Evolutionary conservation across 495 filamentous ascomycete genomes (phyloP).

Genomic region (Annulohypoxylon stygium): DNA sequence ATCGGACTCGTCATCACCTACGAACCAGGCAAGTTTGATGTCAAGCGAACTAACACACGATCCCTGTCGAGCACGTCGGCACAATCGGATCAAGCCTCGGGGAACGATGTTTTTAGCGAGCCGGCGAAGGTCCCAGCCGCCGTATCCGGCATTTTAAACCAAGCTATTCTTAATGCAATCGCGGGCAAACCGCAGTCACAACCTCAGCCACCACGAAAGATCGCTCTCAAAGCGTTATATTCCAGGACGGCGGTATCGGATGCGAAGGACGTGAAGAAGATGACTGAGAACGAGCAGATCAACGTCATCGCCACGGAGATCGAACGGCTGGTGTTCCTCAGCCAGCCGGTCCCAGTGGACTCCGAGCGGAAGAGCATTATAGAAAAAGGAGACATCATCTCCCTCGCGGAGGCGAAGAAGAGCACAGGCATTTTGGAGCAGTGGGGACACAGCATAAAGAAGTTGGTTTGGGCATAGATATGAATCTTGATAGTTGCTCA

Average conservation of each 20-base stretch:
- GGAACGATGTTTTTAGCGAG: slow-evolving; percentile 27
- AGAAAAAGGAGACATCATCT: slow-evolving; percentile 82
- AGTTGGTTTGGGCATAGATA: slow-evolving; percentile 82
- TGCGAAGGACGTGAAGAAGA: slow-evolving; percentile 54
- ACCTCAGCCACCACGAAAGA: slow-evolving; percentile 48
- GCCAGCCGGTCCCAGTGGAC: slow-evolving; percentile 53
- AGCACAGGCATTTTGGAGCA: slow-evolving; percentile 89
- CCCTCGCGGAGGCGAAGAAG: slow-evolving; percentile 84
- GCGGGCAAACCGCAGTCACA: slow-evolving; percentile 45
- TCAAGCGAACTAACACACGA: slow-evolving; percentile 85
- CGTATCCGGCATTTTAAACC: slow-evolving; percentile 35
- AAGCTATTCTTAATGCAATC: slow-evolving; percentile 46
- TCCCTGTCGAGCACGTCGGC: slow-evolving; percentile 73
- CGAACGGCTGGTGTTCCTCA: slow-evolving; percentile 57
- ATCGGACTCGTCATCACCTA: slow-evolving; percentile 86
- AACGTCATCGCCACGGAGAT: slow-evolving; percentile 76
- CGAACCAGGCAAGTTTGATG: slow-evolving; percentile 71
- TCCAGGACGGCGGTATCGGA: slow-evolving; percentile 64
- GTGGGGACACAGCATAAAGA: slow-evolving; percentile 87
- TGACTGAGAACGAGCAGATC: slow-evolving; percentile 79
- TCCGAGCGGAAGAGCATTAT: slow-evolving; percentile 60
- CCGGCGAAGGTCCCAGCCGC: slow-evolving; percentile 30
- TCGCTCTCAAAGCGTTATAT: slow-evolving; percentile 73
- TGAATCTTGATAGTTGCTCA: neutral
- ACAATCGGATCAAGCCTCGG: slow-evolving; percentile 42